These are phyloP conservation scores for Lomentospora prolificans DNA, from an alignment of 2,329 filamentous ascomycete genomes.

Conservation along the genomic window DNA sequence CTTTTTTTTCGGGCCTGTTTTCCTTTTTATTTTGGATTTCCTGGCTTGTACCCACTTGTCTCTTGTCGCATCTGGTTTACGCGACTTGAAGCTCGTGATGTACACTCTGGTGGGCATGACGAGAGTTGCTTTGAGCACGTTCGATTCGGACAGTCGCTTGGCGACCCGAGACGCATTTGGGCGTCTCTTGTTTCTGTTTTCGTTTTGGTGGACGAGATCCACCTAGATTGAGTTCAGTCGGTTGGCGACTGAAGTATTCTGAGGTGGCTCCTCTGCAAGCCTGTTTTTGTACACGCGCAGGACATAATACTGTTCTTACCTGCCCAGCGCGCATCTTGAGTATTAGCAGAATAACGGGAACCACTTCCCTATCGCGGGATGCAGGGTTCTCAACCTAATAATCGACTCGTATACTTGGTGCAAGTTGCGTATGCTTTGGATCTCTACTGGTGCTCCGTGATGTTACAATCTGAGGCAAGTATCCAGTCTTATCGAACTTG, in stretches of 20 bases:
- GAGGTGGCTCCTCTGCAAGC: background rate
- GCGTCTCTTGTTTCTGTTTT: background rate
- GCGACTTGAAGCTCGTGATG: background rate
- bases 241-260: background rate
- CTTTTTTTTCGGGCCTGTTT: conserved; percentile 11
- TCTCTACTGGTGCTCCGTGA: too few relatives aligned
- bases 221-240: background rate
- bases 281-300: background rate
- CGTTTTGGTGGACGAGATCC: background rate
- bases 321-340: conserved; percentile 1
- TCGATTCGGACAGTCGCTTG: background rate
- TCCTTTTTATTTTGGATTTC: conserved; percentile 6
- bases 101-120: background rate
- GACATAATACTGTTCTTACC: conserved; percentile 2
- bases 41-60: background rate
- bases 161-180: background rate
- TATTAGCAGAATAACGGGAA: conserved; percentile 1
- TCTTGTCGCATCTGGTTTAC: background rate
- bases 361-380: background rate
- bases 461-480: too few relatives aligned
- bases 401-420: background rate
- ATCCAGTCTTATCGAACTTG: too few relatives aligned
- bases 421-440: too few relatives aligned
- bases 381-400: conserved; percentile 1
- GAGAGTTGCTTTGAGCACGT: background rate